Base-by-base conservation (phyloP, 1,284 basidiomycete genomes). In the Ustilago tritici region DNA sequence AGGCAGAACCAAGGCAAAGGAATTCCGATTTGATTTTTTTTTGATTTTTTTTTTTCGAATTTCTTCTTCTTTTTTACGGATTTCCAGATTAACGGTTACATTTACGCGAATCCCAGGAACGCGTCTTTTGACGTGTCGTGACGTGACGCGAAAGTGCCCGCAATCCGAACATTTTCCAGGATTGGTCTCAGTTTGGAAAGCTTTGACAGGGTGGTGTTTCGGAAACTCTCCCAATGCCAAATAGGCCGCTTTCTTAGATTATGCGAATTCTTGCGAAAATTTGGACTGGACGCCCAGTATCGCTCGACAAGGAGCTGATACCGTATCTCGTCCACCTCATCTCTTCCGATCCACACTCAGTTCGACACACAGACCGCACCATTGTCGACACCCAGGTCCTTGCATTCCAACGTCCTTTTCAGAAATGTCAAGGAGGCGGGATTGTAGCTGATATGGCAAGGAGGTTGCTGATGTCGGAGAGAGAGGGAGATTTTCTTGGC, bases 91-190 rank as follows among this genome's bases (percentile, higher is more conserved):
- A 19, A 41, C 35, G 17, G 10, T 43, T 32, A 10, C 41, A 63
- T 69, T 63, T 69, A 69, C 66, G 61, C 66, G 61, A 69, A 23
- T 46, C 28, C 34, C 19, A 23, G 58, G 60, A 61, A 57, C 65
- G 65, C 61, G 40, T 40, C 15, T 43, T 58, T 69, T 68, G 60
- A 68, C 65, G 60, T 68, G 65, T 36, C 65, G 65, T 68, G 65
- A 68, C 65, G 60, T 68, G 65, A 68, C 38, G 49, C 28, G 9
- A 47, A 67, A 67, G 65, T 67, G 65, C 65, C 59, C 36, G 34
- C 32, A 6, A 38, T 32, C 46, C 34, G 34, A 23, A 38, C 32
- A 32, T 11, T 38, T 31, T 41, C 14, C 36, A 40, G 58, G 36
- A 35, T 60, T 19, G 40, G 49, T 38, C 23, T 52, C 15, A 36